Percentiles rank a stretch among this genome's conserved stretches.
These are phyloP conservation scores for Vairimorpha necatrix DNA, from an alignment of 371 early-diverging fungal genomes.

Conservation along the genomic window DNA sequence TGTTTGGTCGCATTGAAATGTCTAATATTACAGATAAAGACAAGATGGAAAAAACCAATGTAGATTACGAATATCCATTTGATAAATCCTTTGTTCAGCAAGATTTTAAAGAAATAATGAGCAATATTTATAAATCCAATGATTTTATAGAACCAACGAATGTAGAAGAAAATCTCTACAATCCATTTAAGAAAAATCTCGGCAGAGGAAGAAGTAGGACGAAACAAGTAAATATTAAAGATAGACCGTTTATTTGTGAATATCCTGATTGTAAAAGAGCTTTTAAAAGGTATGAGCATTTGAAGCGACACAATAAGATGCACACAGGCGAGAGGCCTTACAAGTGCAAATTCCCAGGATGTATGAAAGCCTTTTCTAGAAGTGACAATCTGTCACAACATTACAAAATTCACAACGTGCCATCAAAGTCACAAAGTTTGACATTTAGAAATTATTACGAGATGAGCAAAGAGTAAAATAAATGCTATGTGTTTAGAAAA, in stretches of 20 bases:
- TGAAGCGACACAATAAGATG: constrained; percentile 75
- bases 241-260: constrained; percentile 65
- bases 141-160: neutral
- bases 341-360: constrained; percentile 70
- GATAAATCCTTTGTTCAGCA: neutral
- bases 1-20: neutral
- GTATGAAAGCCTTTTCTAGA: constrained; percentile 73
- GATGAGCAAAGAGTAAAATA: constrained; percentile 28
- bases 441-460: constrained; percentile 21
- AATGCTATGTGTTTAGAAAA: no score
- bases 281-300: constrained; percentile 75
- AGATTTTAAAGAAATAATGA: constrained; percentile 12
- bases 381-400: constrained; percentile 75
- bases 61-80: constrained; percentile 25
- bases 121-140: constrained; percentile 22
- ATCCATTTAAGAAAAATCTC: neutral
- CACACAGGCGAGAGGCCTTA: constrained; percentile 81
- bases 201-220: constrained; percentile 17
- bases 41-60: no score
- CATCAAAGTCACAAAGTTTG: constrained; percentile 5
- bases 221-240: constrained; percentile 16
- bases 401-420: constrained; percentile 57
- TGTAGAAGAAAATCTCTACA: neutral
- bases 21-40: neutral
- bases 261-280: constrained; percentile 69